A percentile compares a stretch with the other conserved stretches of the same genome.
Evolutionary conservation across 2,329 filamentous ascomycete genomes (phyloP).

Genomic region (Ustilaginoidea virens): DNA sequence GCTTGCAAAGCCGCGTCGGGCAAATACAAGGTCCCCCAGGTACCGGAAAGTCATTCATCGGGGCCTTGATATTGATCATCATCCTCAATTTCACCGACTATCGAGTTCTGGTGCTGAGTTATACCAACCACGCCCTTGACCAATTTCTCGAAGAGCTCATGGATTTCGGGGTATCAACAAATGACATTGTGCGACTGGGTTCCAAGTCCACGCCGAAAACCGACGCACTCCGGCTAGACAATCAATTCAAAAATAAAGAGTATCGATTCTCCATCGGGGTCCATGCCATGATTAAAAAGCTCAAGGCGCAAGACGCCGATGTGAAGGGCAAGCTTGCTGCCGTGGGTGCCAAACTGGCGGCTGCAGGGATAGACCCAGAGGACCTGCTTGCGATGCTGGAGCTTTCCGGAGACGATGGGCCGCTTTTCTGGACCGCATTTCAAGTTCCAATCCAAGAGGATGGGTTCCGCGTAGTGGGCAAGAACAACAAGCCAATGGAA

Average conservation of each 20-base stretch:
- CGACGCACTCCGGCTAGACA: constrained; percentile 26
- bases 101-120: constrained; percentile 48
- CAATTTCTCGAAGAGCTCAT: constrained; percentile 51
- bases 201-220: constrained; percentile 39
- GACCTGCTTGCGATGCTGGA: constrained; percentile 24
- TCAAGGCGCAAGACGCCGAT: constrained; percentile 14
- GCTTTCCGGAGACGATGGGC: constrained; percentile 32
- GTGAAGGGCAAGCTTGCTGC: constrained; percentile 12
- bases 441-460: constrained; percentile 26
- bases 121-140: constrained; percentile 53
- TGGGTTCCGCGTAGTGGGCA: constrained; percentile 31
- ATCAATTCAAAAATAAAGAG: constrained; percentile 14
- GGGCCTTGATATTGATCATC: constrained; percentile 42
- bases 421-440: constrained; percentile 41
- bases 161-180: constrained; percentile 35
- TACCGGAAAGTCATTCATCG: constrained; percentile 64
- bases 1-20: constrained; percentile 36
- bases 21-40: constrained; percentile 62
- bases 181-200: constrained; percentile 45
- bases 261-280: constrained; percentile 3
- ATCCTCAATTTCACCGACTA: constrained; percentile 33
- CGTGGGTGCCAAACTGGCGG: constrained; percentile 6
- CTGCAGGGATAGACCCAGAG: neutral
- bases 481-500: constrained; percentile 25
- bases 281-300: constrained; percentile 21